Evolutionary conservation across 345 rosid species (phyloP).

Genomic region (Carallia brachiata): DNA sequence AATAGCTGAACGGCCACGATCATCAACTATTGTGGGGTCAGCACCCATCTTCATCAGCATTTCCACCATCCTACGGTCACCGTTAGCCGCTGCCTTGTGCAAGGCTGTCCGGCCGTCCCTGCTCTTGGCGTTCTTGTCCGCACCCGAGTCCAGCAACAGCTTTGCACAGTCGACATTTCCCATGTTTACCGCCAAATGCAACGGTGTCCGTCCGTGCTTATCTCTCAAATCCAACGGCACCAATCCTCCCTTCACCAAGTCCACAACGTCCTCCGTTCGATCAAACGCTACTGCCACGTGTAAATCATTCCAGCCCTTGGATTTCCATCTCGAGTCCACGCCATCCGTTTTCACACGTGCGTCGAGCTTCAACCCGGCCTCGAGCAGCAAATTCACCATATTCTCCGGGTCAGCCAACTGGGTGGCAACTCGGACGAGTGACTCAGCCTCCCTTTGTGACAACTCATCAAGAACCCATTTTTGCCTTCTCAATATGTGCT

Average conservation of each 20-base stretch:
- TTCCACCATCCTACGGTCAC: slow-evolving; percentile 46
- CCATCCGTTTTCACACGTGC: not conserved
- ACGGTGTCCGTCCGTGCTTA: slow-evolving; percentile 39
- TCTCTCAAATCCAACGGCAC: slow-evolving; percentile 38
- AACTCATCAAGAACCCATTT: slow-evolving; percentile 31
- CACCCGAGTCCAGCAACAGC: slow-evolving; percentile 41
- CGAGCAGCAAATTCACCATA: slow-evolving; percentile 47
- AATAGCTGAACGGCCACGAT: slow-evolving; percentile 46
- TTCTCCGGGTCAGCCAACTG: slow-evolving; percentile 32
- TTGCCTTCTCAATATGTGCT: slow-evolving; percentile 45
- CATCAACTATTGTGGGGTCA: slow-evolving; percentile 38
- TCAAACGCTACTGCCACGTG: slow-evolving; percentile 32
- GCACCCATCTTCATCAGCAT: slow-evolving; percentile 39
- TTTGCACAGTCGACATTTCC: slow-evolving; percentile 35
- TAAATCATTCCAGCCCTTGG: slow-evolving; percentile 38
- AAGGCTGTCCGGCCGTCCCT: slow-evolving; percentile 39
- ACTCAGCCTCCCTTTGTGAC: slow-evolving; percentile 35
- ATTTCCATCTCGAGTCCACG: slow-evolving; percentile 16
- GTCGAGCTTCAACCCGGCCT: slow-evolving; percentile 37
- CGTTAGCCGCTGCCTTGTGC: slow-evolving; percentile 35
- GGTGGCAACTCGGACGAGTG: slow-evolving; percentile 42
- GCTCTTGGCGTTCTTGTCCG: slow-evolving; percentile 34
- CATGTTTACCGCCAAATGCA: slow-evolving; percentile 37
- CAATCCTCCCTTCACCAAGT: slow-evolving; percentile 15
- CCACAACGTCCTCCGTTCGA: slow-evolving; percentile 32